Base-by-base conservation (phyloP, 306 rosid species). In the Pyrus communis region DNA sequence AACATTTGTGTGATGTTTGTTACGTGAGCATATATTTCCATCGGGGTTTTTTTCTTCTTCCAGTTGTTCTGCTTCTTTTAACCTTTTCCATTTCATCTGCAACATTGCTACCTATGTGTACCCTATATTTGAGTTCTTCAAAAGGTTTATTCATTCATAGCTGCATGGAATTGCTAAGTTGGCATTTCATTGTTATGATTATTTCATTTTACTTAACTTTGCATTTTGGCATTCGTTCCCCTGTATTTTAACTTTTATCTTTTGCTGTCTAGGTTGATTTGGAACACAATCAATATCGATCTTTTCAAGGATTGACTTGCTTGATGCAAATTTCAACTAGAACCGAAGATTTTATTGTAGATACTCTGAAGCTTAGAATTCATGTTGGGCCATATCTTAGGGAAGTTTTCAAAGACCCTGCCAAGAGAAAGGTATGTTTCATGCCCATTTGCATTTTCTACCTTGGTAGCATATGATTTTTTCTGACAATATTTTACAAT, bases 271-370 rank as follows among this genome's bases (percentile, higher is more conserved):
- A 95, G 97, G 98, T 95, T 67, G 98, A 92, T 89, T 85, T 94
- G 91, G 98, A 94, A 69, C 97, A 92, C 78, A 94, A 94, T 86
- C 97, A 94, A 30, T 94, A 91, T 82, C 93, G 98, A 23, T 93
- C 97, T 11, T 94, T 94, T 76, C 98, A 94, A 90, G 98, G 97
- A 74, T 81, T 94, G 86, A 94, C 98, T 67, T 94, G 97, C 86
- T 82, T 94, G 87, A 94, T 94, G 91, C 98, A 94, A 89, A 92
- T 94, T 76, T 94, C 97, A 38, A 94, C 98, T 40, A 87, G 97
- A 83, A 83, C 91, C 9, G 97, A 92, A 83, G 98, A 95, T 89
- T 95, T 90, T 85, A 73, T 92, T 68, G 86, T 95, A 38, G 98
- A 95, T 83, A 93, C 98, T 66, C 60, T 95, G 78, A 95, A 95